These are phyloP conservation scores for Solanum hybrid DNA, from an alignment of 305 asterid species.

Conservation along the genomic window DNA sequence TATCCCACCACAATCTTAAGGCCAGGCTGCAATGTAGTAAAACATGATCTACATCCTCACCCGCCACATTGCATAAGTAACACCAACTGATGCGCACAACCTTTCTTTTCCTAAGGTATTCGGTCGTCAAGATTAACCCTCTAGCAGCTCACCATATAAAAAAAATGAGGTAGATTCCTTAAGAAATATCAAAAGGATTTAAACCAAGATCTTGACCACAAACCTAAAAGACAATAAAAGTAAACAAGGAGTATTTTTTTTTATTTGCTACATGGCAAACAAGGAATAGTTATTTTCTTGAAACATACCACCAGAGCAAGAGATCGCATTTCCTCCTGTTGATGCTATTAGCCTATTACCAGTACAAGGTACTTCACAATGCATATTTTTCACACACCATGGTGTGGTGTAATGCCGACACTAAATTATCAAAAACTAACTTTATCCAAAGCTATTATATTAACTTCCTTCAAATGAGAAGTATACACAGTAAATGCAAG, in stretches of 20 bases:
- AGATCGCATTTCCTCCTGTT: background rate
- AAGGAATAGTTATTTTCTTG: background rate
- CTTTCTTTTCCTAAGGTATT: background rate
- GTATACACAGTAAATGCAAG: background rate
- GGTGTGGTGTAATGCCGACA: background rate
- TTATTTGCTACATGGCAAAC: background rate
- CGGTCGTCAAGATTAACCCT: background rate
- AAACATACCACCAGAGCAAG: background rate
- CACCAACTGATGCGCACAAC: background rate
- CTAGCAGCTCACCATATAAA: background rate
- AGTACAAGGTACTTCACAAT: background rate
- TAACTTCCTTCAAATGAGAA: background rate
- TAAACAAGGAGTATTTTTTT: background rate
- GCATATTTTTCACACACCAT: background rate
- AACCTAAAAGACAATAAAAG: background rate
- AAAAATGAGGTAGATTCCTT: background rate
- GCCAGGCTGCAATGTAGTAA: background rate
- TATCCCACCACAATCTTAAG: background rate
- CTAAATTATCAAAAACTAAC: background rate
- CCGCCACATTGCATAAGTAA: background rate
- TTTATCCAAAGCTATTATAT: background rate
- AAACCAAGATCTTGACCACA: background rate
- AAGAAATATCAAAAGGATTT: background rate
- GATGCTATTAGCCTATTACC: background rate
- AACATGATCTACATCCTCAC: background rate